Evolutionary conservation across 1,284 basidiomycete genomes (phyloP).

Genomic region (Rugosomyces carneus): DNA sequence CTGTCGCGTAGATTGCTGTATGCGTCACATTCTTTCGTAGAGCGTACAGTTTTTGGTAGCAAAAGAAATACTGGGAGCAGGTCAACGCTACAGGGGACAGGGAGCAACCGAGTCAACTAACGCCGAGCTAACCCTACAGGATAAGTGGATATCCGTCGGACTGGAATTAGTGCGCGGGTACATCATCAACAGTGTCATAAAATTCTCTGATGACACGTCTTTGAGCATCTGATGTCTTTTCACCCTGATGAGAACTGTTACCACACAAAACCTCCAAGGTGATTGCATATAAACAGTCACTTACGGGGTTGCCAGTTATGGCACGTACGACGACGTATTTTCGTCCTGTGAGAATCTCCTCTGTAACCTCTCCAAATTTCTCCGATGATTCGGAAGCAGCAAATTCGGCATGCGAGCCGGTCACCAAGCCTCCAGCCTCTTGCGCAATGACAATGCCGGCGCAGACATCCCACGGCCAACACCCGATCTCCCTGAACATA

Average conservation of each 20-base stretch:
- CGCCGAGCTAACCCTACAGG: neutral
- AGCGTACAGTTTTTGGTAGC: too few species aligned
- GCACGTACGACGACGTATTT: slow-evolving; percentile 82
- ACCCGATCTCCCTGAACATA: slow-evolving; percentile 82
- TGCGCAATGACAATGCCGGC: slow-evolving; percentile 91
- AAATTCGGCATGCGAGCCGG: slow-evolving; percentile 56
- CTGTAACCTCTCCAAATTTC: slow-evolving; percentile 51
- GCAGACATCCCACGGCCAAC: slow-evolving; percentile 91
- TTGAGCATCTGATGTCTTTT: slow-evolving; percentile 69
- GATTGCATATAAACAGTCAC: slow-evolving; percentile 24
- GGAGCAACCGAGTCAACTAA: neutral
- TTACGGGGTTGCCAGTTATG: slow-evolving; percentile 49
- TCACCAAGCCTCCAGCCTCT: slow-evolving; percentile 81
- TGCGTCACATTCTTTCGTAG: too few species aligned
- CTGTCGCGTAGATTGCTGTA: too few species aligned
- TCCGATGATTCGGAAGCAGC: slow-evolving; percentile 30
- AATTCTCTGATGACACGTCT: slow-evolving; percentile 79
- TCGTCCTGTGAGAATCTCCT: slow-evolving; percentile 73
- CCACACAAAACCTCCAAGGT: neutral
- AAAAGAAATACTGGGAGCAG: too few species aligned
- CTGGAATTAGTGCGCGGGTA: slow-evolving; percentile 27
- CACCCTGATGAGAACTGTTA: slow-evolving; percentile 33
- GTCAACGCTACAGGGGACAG: too few species aligned
- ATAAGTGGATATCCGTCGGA: neutral
- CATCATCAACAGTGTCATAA: slow-evolving; percentile 76